Evolutionary conservation across 495 filamentous ascomycete genomes (phyloP), one percentile per base, ranked within the genome.

Genomic region (Xylaria flabelliformis): DNA sequence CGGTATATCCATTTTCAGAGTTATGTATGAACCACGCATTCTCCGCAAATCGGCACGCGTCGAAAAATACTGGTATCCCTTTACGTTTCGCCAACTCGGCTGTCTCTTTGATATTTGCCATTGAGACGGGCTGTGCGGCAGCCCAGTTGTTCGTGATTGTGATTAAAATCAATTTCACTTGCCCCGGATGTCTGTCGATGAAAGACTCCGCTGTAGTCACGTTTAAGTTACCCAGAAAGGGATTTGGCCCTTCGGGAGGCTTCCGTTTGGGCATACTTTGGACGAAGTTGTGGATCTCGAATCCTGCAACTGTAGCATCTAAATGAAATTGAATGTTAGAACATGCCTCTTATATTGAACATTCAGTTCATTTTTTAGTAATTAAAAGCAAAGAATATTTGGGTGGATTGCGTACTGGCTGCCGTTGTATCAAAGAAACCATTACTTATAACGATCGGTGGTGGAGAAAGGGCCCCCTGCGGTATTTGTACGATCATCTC

Each of bases 131-230:
- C 39, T 72, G 70, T 36, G 36, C 61, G 13, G 62, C 70, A 12
- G 70, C 70, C 70, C 70, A 72, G 51, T 72, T 72, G 26, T 72
- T 72, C 3, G 70, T 72, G 19, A 72, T 72, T 8, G 70, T 72
- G 24, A 72, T 65, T 24, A 72, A 3, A 6, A 72, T 66, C 50
- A 72, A 58, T 8, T 44, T 36, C 7, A 66, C 70, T 26, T 21
- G 58, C 15, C 34, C 62, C 5, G 61, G 51, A 51, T 72, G 61
- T 24, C 32, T 34, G 13, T 66, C 26, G 3, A 72, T n/a, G 24
- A 46, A 72, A 0, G 62, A 8, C 39, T 65, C 39, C 4, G 70
- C 44, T 5, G 62, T 39, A 8, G 62, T 62, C 4, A 72, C 9
- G 13, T 72, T 62, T 21, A 72, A 26, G 29, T 66, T 66, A 2